phyloP scores from a whole-genome alignment of 2,329 filamentous ascomycete species.

The Fusarium concolor region DNA sequence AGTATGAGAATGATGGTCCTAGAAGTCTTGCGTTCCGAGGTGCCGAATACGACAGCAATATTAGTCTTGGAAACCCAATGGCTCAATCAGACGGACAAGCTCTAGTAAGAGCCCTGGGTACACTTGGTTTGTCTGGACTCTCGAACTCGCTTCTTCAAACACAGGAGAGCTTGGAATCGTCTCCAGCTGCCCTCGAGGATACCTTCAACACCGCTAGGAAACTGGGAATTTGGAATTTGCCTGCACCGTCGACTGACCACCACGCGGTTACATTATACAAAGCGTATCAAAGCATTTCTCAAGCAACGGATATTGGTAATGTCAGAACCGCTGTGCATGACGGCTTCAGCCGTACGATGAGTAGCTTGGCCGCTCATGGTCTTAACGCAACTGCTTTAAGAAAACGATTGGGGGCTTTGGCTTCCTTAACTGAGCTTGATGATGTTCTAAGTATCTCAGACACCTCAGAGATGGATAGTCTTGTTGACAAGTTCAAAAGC shows the following conservation, averaged over 20 bases:
- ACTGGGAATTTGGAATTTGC: conserved; percentile 92
- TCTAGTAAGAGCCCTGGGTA: conserved; percentile 80
- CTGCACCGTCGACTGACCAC: conserved; percentile 73
- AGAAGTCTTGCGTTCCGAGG: conserved; percentile 92
- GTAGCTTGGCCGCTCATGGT: conserved; percentile 61
- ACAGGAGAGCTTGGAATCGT: conserved; percentile 70
- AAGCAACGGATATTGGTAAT: conserved; percentile 66
- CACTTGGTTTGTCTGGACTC: conserved; percentile 85
- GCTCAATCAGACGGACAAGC: conserved; percentile 72
- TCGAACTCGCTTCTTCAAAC: conserved; percentile 82
- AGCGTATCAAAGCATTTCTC: conserved; percentile 82
- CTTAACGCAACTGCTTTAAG: conserved; percentile 65
- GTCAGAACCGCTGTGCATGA: conserved; percentile 71
- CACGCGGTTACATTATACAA: conserved; percentile 80
- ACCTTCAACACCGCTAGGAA: conserved; percentile 84
- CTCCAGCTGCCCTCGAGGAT: conserved; percentile 71
- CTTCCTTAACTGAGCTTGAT: conserved; percentile 83
- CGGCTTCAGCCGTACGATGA: conserved; percentile 71
- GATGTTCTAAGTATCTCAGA: conserved; percentile 75
- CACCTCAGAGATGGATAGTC: conserved; percentile 68
- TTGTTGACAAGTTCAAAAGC: conserved; percentile 71
- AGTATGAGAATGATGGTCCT: conserved; percentile 88
- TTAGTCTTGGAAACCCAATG: conserved; percentile 69
- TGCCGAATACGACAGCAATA: conserved; percentile 88
- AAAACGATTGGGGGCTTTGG: conserved; percentile 70